Conservation (phyloP, 2,329 filamentous ascomycete species). For the Aspergillus ruber region DNA sequence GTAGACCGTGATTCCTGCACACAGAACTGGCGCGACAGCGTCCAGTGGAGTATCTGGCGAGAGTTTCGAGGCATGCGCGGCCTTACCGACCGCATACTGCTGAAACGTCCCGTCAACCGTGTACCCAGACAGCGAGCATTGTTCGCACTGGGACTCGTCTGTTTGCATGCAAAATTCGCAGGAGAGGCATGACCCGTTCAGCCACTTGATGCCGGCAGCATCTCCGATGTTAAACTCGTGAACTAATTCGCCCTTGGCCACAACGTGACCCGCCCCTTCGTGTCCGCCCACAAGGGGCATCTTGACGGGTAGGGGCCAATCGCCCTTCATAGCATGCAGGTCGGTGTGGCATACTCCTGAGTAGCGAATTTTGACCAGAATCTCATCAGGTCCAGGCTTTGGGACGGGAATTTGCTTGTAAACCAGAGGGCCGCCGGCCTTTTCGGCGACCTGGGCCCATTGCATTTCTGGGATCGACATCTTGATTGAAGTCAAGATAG, state of each 20-base stretch:
- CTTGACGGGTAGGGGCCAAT: constrained; percentile 82
- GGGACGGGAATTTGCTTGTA: constrained; percentile 63
- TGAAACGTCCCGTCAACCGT: constrained; percentile 92
- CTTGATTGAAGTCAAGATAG: constrained; percentile 1
- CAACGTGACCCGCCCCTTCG: constrained; percentile 74
- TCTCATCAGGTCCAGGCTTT: constrained; percentile 78
- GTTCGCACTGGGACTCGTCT: constrained; percentile 76
- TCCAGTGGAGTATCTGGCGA: constrained; percentile 71
- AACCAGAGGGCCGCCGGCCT: constrained; percentile 61
- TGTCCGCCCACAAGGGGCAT: constrained; percentile 81
- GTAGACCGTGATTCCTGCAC: constrained; percentile 82
- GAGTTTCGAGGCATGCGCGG: constrained; percentile 77
- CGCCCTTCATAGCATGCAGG: constrained; percentile 72
- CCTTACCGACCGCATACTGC: constrained; percentile 84
- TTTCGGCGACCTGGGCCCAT: constrained; percentile 86
- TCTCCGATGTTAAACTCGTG: constrained; percentile 75
- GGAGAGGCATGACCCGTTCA: constrained; percentile 77
- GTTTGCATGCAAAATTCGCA: constrained; percentile 77
- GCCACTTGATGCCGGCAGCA: constrained; percentile 83
- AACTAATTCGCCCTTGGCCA: constrained; percentile 71
- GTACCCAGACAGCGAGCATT: constrained; percentile 76
- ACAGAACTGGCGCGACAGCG: constrained; percentile 71
- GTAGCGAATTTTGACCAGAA: constrained; percentile 86
- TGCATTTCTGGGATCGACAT: constrained; percentile 67
- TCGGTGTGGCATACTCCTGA: constrained; percentile 89